Conservation (phyloP, 2,329 filamentous ascomycete genomes). For the Pseudocercospora vitis region DNA sequence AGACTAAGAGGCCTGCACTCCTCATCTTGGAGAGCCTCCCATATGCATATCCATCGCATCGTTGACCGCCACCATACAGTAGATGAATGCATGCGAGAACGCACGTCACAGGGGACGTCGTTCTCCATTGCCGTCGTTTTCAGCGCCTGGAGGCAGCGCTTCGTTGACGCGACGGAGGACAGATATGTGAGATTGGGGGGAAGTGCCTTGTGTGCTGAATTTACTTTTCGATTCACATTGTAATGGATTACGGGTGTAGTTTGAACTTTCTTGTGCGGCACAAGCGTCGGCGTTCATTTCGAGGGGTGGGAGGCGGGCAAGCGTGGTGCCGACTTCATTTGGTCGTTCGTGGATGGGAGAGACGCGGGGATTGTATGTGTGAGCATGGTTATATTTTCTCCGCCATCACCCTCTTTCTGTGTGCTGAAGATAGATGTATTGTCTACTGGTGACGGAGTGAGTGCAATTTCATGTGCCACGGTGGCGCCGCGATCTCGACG, state of each 20-base stretch:
- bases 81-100: constrained; percentile 5
- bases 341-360: background rate
- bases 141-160: constrained; percentile 2
- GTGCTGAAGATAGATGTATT: constrained; percentile 4
- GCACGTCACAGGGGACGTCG: constrained; percentile 4
- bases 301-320: constrained; percentile 5
- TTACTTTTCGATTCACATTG: constrained; percentile 5
- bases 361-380: background rate
- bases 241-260: constrained; percentile 11
- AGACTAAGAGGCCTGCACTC: background rate
- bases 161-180: background rate
- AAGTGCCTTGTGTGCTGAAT: background rate
- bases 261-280: constrained; percentile 10
- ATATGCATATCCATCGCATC: background rate
- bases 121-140: background rate
- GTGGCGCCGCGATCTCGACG: constrained; percentile 1
- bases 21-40: background rate
- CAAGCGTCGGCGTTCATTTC: constrained; percentile 10
- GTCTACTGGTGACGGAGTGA: constrained; percentile 1
- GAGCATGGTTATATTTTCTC: constrained; percentile 2
- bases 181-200: background rate
- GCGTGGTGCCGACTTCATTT: background rate
- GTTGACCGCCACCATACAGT: constrained; percentile 6
- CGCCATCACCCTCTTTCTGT: too few species aligned
- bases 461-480: background rate